A percentile compares a stretch with the other conserved stretches of the same genome.
These are phyloP conservation scores for Phycomyces nitens DNA, from an alignment of 192 early-diverging fungal species.

Conservation along the genomic window DNA sequence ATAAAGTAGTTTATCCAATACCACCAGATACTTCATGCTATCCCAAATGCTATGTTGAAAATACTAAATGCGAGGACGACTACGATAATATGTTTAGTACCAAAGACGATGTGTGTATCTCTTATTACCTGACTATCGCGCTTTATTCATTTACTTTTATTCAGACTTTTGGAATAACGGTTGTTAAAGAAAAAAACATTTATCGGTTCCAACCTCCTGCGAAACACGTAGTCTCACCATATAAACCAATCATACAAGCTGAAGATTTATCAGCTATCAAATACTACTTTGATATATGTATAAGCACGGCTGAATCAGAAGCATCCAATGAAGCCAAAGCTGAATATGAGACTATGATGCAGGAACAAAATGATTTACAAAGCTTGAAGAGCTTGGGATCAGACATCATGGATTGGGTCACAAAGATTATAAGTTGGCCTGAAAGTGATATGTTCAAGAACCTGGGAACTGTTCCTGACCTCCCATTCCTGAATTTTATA, in stretches of 20 bases:
- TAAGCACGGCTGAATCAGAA: neutral
- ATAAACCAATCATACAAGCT: conserved; percentile 9
- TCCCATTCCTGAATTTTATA: neutral
- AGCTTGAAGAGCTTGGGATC: conserved; percentile 6
- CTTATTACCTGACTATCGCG: neutral
- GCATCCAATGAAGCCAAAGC: neutral
- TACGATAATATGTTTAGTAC: no score
- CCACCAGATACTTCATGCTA: no score
- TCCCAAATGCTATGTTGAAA: no score
- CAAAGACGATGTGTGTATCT: neutral
- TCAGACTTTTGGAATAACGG: neutral
- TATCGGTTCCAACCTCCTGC: neutral
- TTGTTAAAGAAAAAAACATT: conserved; percentile 9
- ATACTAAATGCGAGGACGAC: no score
- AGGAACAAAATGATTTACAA: neutral
- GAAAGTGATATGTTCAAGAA: conserved; percentile 4
- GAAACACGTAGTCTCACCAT: neutral
- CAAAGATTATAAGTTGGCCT: neutral
- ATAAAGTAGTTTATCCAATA: no score
- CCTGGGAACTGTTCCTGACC: neutral
- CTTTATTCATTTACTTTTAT: conserved; percentile 1
- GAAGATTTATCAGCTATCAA: conserved; percentile 3
- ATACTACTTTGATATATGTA: conserved; percentile 6
- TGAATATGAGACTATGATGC: conserved; percentile 8
- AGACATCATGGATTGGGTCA: neutral